Conservation (phyloP, 1,139 yeast genomes). For the Hansenula anomala region DNA sequence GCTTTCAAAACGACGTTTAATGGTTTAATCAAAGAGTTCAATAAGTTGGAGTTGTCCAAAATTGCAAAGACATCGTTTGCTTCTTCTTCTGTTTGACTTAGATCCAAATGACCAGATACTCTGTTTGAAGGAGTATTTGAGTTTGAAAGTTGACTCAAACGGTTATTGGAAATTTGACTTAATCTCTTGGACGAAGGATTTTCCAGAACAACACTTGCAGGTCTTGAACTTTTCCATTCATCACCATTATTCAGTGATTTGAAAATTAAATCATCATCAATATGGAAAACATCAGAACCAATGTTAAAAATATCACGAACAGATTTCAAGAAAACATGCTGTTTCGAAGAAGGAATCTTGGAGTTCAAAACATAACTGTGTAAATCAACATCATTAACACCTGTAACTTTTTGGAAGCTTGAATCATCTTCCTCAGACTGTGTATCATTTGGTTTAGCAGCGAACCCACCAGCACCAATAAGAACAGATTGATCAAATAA, state of each 20-base stretch:
- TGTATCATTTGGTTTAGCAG: slow-evolving; percentile 5
- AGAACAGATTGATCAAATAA: slow-evolving; percentile 48
- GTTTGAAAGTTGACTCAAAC: slow-evolving; percentile 14
- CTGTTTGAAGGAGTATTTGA: slow-evolving; percentile 12
- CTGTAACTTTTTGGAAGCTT: slow-evolving; percentile 27
- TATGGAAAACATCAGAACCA: slow-evolving; percentile 48
- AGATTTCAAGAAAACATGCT: slow-evolving; percentile 44
- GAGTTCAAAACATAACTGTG: slow-evolving; percentile 25
- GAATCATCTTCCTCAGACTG: slow-evolving; percentile 4
- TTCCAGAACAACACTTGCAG: slow-evolving; percentile 43
- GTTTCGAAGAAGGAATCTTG: slow-evolving; percentile 28
- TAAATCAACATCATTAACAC: slow-evolving; percentile 29
- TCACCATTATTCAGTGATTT: slow-evolving; percentile 40
- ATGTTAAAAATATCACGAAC: slow-evolving; percentile 58
- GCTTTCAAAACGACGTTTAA: slow-evolving; percentile 49
- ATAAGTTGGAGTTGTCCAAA: slow-evolving; percentile 28
- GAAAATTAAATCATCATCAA: slow-evolving; percentile 49
- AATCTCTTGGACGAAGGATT: slow-evolving; percentile 36
- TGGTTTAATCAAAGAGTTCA: slow-evolving; percentile 28
- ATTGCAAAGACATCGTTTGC: slow-evolving; percentile 24
- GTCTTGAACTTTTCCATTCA: slow-evolving; percentile 30
- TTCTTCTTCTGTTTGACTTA: slow-evolving; percentile 4
- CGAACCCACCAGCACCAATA: slow-evolving; percentile 43
- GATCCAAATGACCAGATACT: slow-evolving; percentile 12
- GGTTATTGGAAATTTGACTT: slow-evolving; percentile 27